These are phyloP conservation scores for Plenodomus tracheiphilus DNA, from an alignment of 2,329 filamentous ascomycete genomes.

Conservation along the genomic window DNA sequence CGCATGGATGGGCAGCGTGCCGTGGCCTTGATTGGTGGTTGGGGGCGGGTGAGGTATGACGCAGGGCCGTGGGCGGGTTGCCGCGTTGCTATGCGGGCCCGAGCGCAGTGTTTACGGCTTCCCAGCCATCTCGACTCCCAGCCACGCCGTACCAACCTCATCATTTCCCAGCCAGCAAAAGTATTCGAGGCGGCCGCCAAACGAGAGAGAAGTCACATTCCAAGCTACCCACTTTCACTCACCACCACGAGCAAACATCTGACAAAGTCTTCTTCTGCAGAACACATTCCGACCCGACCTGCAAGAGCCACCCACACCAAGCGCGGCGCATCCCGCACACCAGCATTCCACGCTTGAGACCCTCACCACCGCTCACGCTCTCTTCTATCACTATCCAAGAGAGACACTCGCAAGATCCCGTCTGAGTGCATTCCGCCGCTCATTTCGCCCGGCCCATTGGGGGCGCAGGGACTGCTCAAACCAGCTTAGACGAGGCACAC, in stretches of 20 bases:
- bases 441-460: slow-evolving; percentile 44
- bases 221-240: slow-evolving; percentile 38
- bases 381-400: slow-evolving; percentile 17
- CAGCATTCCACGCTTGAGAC: slow-evolving; percentile 25
- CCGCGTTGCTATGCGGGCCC: slow-evolving; percentile 21
- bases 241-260: slow-evolving; percentile 30
- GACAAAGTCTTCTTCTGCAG: slow-evolving; percentile 35
- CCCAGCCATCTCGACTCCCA: slow-evolving; percentile 31
- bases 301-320: slow-evolving; percentile 28
- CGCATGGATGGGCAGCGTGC: slow-evolving; percentile 3
- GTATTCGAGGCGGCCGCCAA: slow-evolving; percentile 30
- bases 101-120: slow-evolving; percentile 14
- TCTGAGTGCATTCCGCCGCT: slow-evolving; percentile 40
- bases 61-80: slow-evolving; percentile 9
- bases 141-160: slow-evolving; percentile 40
- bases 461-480: slow-evolving; percentile 43
- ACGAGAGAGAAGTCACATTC: slow-evolving; percentile 31
- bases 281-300: slow-evolving; percentile 35
- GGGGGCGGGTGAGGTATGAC: slow-evolving; percentile 22
- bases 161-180: slow-evolving; percentile 39
- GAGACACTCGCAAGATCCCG: slow-evolving; percentile 14
- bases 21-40: slow-evolving; percentile 18
- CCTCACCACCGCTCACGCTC: slow-evolving; percentile 26
- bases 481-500: slow-evolving; percentile 24
- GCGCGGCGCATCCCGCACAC: slow-evolving; percentile 17